phyloP scores from a whole-genome alignment of 2,329 filamentous ascomycete species.

The Helotiales sp. region DNA sequence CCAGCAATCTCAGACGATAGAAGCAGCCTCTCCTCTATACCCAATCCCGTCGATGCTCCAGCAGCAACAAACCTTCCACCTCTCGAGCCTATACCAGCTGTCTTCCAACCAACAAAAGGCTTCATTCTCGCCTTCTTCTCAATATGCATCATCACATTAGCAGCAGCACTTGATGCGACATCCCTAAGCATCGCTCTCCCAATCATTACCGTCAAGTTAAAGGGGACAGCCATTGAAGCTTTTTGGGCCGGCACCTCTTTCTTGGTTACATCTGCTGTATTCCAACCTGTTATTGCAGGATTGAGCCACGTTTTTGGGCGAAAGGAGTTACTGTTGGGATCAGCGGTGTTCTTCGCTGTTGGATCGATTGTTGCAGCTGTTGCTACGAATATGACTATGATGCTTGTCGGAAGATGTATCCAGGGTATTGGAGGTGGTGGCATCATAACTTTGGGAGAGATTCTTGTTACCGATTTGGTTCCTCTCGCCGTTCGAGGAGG shows the following conservation, averaged over 20 bases:
- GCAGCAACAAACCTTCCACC: slow-evolving; percentile 10
- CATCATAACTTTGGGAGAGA: slow-evolving; percentile 46
- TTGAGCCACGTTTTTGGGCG: slow-evolving; percentile 44
- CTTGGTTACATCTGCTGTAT: slow-evolving; percentile 63
- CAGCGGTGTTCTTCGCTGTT: slow-evolving; percentile 38
- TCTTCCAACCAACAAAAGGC: slow-evolving; percentile 26
- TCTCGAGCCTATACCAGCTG: slow-evolving; percentile 12
- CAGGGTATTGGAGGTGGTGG: slow-evolving; percentile 54
- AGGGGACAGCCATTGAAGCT: slow-evolving; percentile 57
- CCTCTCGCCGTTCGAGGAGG: slow-evolving; percentile 42
- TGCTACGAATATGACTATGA: slow-evolving; percentile 38
- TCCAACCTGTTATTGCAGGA: slow-evolving; percentile 49
- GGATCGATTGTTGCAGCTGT: slow-evolving; percentile 41
- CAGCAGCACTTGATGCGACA: slow-evolving; percentile 65
- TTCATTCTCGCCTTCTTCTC: slow-evolving; percentile 31
- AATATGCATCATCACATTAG: slow-evolving; percentile 51
- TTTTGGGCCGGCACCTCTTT: slow-evolving; percentile 75
- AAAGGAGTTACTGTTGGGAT: slow-evolving; percentile 32
- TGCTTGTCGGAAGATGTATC: slow-evolving; percentile 41
- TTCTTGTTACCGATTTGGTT: slow-evolving; percentile 48
- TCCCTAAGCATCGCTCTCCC: slow-evolving; percentile 63
- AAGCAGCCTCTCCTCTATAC: background rate
- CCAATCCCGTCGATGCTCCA: background rate
- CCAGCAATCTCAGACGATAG: background rate
- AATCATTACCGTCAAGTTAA: slow-evolving; percentile 50